Evolutionary conservation across 2,329 filamentous ascomycete genomes (phyloP), one percentile per base, ranked within the genome.

Genomic region (Pestalotiopsis sp.): DNA sequence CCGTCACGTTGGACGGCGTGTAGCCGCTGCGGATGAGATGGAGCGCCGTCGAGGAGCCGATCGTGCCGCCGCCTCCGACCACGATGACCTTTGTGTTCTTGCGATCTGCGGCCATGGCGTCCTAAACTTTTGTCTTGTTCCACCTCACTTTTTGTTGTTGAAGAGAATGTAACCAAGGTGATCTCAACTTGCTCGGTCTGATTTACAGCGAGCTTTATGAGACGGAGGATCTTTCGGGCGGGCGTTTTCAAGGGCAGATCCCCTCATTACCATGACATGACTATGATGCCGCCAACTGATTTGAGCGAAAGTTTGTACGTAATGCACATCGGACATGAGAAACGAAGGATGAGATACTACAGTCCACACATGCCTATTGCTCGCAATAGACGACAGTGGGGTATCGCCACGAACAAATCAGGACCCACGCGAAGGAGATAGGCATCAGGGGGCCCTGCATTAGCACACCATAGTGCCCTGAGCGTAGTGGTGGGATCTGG

Each of bases 51-150:
- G 83, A 85, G 2, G 82, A 79, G 13, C 83, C 83, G 69, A 83
- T 81, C 5, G 82, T 83, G 58, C 83, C 83, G 11, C 82, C 84
- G 38, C 85, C 85, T n/a, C 85, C 81, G 36, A 86, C 78, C 20
- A 84, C 76, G 59, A 86, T 75, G 25, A 80, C 71, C 45, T 74
- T 78, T 7, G 71, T 76, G 27, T 69, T 71, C 65, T 66, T 63
- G 7, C 76, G 75, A 14, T 70, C 71, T 3, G 52, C 25, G 14
- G 73, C 68, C 77, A 78, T 79, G 25, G 57, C 69, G 4, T 27
- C 27, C 27, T 4, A 4, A 5, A 27, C 4, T 27, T 5, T 27
- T 27, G 27, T 27, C 27, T 27, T 27, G 27, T 27, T 25, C 3
- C 25, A 27, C 27, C 27, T 27, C 27, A 27, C 27, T 25, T 3